These are phyloP conservation scores for Termitomyces titanicus DNA, from an alignment of 768 basidiomycete genomes.

Conservation along the genomic window DNA sequence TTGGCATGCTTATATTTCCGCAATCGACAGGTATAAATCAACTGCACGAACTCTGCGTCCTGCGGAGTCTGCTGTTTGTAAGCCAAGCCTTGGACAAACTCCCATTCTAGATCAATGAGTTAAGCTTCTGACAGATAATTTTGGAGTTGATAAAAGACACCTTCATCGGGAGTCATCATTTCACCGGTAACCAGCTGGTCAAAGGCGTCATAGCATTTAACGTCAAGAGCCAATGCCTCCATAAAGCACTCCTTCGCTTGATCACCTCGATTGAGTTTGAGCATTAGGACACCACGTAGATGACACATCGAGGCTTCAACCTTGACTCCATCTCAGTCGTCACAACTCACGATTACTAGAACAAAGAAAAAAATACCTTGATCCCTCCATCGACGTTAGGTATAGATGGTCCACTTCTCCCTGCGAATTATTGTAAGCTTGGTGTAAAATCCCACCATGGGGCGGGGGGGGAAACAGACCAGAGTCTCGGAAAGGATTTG, in stretches of 20 bases:
- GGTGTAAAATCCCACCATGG: not conserved
- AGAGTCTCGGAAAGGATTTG: slow-evolving; percentile 80
- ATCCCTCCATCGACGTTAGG: slow-evolving; percentile 90
- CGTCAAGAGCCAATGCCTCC: slow-evolving; percentile 91
- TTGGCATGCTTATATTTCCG: slow-evolving; percentile 84
- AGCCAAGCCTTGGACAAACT: slow-evolving; percentile 82
- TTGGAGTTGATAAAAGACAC: slow-evolving; percentile 33
- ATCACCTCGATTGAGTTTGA: slow-evolving; percentile 87
- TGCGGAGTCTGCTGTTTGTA: slow-evolving; percentile 82
- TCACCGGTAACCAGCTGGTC: slow-evolving; percentile 86
- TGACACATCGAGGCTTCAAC: slow-evolving; percentile 68
- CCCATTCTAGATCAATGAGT: slow-evolving; percentile 70
- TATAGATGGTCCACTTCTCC: slow-evolving; percentile 63
- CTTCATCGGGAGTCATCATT: slow-evolving; percentile 96
- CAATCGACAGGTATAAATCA: slow-evolving; percentile 89
- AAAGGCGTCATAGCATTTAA: slow-evolving; percentile 97
- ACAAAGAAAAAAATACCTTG: slow-evolving; percentile 53
- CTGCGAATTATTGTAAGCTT: slow-evolving; percentile 26
- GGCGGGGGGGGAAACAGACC: slow-evolving; percentile 32
- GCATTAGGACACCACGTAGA: slow-evolving; percentile 88
- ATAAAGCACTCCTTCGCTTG: slow-evolving; percentile 93
- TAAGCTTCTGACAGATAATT: not conserved
- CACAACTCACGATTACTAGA: slow-evolving; percentile 7
- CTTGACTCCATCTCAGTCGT: slow-evolving; percentile 33
- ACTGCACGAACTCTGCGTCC: slow-evolving; percentile 86